Evolutionary conservation across 345 rosid genomes (phyloP).

Genomic region (Gossypium stocksii): DNA sequence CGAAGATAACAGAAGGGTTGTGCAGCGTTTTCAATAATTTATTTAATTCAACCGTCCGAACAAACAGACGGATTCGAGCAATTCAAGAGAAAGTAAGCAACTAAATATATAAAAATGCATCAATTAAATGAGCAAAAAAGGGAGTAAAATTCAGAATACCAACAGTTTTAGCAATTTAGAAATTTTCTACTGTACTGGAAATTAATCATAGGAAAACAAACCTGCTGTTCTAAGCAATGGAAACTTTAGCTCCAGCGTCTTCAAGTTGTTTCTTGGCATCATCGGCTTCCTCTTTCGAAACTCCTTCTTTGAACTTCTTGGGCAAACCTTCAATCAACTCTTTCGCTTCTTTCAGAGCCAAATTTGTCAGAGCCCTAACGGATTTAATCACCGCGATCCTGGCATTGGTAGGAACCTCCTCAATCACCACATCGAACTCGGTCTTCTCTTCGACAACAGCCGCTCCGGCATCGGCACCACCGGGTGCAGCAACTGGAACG

Average conservation of each 20-base stretch:
- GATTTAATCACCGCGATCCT: background rate
- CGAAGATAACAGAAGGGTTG: too few species aligned
- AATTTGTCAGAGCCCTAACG: background rate
- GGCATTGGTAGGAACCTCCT: background rate
- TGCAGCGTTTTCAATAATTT: too few species aligned
- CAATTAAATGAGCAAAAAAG: background rate
- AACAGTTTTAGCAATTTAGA: background rate
- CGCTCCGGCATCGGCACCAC: background rate
- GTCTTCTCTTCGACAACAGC: background rate
- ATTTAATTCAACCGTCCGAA: too few species aligned
- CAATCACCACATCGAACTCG: background rate
- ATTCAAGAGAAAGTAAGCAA: background rate
- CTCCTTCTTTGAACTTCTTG: conserved; percentile 1
- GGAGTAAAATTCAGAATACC: background rate
- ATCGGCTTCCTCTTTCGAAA: background rate
- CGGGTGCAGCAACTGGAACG: background rate
- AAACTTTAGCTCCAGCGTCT: conserved; percentile 20
- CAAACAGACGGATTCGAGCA: too few species aligned
- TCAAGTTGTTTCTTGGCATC: background rate
- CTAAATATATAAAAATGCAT: background rate
- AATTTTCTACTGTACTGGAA: background rate
- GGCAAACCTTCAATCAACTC: background rate
- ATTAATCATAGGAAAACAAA: conserved; percentile 21
- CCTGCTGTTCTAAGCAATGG: conserved; percentile 14
- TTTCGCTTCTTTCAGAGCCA: background rate